phyloP scores from a whole-genome alignment of 2,329 filamentous ascomycete species.

The Scleromitrula shiraiana region DNA sequence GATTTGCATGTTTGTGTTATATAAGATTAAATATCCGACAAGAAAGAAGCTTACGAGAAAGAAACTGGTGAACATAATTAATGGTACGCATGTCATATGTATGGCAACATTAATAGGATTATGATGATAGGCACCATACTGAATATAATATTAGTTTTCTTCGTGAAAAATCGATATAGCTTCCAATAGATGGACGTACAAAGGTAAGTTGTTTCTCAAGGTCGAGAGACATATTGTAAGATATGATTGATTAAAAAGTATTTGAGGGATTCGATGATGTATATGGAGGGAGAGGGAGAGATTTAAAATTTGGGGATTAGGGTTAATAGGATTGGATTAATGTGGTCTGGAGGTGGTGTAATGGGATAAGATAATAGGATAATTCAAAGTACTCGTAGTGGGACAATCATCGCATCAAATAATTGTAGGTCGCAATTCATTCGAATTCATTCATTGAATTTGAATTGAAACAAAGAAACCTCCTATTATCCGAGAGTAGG shows the following conservation, averaged over 20 bases:
- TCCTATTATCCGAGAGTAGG: no score
- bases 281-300: no score
- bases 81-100: constrained; percentile 71
- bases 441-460: no score
- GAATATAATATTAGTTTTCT: constrained; percentile 15
- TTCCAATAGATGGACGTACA: constrained; percentile 52
- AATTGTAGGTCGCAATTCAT: no score
- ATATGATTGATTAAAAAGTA: neutral
- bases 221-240: constrained; percentile 54
- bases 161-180: neutral
- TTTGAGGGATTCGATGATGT: neutral
- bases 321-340: no score
- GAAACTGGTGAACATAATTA: constrained; percentile 64
- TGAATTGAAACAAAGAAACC: no score
- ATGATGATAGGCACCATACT: constrained; percentile 83
- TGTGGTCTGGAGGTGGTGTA: no score
- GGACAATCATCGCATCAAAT: no score
- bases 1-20: neutral
- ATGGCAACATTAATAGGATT: constrained; percentile 70
- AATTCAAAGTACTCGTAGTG: no score
- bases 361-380: no score
- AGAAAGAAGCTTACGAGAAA: constrained; percentile 47
- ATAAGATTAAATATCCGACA: neutral
- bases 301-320: no score
- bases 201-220: constrained; percentile 77